These are phyloP conservation scores for Daedaleopsis sinensis DNA, from an alignment of 768 basidiomycete genomes.

Conservation along the genomic window DNA sequence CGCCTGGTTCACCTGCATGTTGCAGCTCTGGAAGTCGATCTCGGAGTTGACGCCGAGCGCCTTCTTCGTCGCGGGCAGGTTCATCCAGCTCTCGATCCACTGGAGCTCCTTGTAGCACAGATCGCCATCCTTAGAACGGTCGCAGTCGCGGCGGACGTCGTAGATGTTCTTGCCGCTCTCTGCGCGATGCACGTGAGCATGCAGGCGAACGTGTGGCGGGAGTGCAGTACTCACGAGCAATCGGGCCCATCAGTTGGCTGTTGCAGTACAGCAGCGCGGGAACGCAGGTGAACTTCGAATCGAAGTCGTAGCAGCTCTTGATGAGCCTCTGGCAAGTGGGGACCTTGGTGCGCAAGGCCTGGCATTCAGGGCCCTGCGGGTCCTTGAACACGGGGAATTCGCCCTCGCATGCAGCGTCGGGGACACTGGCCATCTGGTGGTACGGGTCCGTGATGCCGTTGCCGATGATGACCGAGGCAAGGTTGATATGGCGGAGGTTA, in stretches of 20 bases:
- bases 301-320: conserved; percentile 49
- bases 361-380: conserved; percentile 48
- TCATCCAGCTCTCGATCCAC: conserved; percentile 92
- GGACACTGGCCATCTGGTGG: conserved; percentile 77
- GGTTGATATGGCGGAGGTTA: conserved; percentile 71
- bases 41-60: conserved; percentile 72
- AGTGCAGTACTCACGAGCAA: conserved; percentile 57
- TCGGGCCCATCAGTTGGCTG: conserved; percentile 67
- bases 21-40: conserved; percentile 70
- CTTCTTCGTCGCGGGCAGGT: conserved; percentile 74
- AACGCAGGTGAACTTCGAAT: conserved; percentile 48
- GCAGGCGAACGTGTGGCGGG: too few relatives aligned
- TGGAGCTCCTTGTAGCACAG: conserved; percentile 80
- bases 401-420: conserved; percentile 83
- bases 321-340: conserved; percentile 57
- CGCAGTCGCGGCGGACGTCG: conserved; percentile 64
- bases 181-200: neutral
- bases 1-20: conserved; percentile 76
- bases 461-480: conserved; percentile 82
- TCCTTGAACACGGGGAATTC: conserved; percentile 81
- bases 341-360: conserved; percentile 46
- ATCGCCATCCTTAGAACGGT: conserved; percentile 67
- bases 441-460: conserved; percentile 88
- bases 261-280: conserved; percentile 81
- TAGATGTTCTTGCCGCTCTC: conserved; percentile 66